These are phyloP conservation scores for Scortechinia acanthostroma DNA, from an alignment of 2,329 filamentous ascomycete genomes.

Conservation along the genomic window DNA sequence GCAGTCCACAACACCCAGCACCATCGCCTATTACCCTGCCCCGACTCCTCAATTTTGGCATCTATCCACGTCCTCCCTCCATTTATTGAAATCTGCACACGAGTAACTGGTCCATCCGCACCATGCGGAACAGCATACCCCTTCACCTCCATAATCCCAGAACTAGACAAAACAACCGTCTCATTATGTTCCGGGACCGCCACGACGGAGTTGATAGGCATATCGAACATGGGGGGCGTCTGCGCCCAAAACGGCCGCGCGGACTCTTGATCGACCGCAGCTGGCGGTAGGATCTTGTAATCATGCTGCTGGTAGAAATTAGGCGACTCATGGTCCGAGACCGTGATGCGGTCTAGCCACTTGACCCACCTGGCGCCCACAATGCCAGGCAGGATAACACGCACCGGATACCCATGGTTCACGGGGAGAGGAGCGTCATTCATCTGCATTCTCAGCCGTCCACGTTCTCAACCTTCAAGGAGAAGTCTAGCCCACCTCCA, in stretches of 20 bases:
- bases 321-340: conserved; percentile 59
- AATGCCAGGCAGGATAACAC: conserved; percentile 55
- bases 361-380: conserved; percentile 65
- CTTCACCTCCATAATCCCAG: neutral
- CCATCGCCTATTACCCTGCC: neutral
- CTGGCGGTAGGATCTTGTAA: conserved; percentile 51
- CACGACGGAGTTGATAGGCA: conserved; percentile 63
- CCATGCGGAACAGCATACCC: neutral
- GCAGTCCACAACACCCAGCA: neutral
- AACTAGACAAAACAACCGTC: neutral
- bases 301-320: conserved; percentile 62
- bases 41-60: neutral
- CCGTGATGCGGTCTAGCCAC: conserved; percentile 57
- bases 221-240: conserved; percentile 59
- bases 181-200: conserved; percentile 25
- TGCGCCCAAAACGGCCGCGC: conserved; percentile 51
- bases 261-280: conserved; percentile 45
- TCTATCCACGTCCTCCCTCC: neutral
- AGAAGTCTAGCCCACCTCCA: conserved; percentile 29
- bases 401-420: conserved; percentile 61
- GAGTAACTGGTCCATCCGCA: neutral
- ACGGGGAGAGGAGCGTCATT: conserved; percentile 54
- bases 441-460: too few relatives aligned
- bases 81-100: conserved; percentile 1
- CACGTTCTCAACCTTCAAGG: too few relatives aligned